Evolutionary conservation across 169 alveolate species (phyloP).

Genomic region (Plasmodium fragile): DNA sequence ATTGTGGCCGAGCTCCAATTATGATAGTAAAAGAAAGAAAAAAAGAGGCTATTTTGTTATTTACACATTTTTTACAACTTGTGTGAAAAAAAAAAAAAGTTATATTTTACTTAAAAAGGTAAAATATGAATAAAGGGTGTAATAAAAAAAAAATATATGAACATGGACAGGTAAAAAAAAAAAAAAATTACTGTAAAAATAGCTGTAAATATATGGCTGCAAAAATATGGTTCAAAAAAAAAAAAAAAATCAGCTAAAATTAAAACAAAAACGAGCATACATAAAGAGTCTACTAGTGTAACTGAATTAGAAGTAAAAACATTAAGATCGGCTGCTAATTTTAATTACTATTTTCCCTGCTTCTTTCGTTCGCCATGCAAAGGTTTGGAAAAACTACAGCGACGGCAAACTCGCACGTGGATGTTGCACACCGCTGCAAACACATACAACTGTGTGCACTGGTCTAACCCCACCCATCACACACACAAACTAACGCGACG

Average conservation of each 20-base stretch:
- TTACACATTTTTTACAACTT: constrained; percentile 18
- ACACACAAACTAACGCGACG: neutral
- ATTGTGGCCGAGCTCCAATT: neutral
- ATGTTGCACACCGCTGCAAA: neutral
- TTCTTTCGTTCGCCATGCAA: neutral
- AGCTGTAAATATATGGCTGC: neutral
- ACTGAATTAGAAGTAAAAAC: neutral
- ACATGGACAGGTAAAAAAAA: neutral
- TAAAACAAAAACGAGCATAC: neutral
- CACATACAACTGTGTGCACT: neutral
- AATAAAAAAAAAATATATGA: constrained; percentile 16
- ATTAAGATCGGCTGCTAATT: constrained; percentile 35
- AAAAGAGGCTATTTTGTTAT: constrained; percentile 23
- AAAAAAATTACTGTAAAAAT: neutral
- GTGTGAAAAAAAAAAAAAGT: constrained; percentile 14
- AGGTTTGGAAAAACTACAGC: neutral
- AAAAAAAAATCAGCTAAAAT: neutral
- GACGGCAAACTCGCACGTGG: neutral
- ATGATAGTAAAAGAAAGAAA: neutral
- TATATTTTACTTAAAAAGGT: neutral
- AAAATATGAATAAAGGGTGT: neutral
- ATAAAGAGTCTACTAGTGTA: neutral
- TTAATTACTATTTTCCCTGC: neutral
- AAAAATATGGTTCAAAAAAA: constrained; percentile 2
- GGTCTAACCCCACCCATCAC: neutral